Evolutionary conservation across 768 basidiomycete genomes (phyloP), one percentile per base, ranked within the genome.

Genomic region (Tephrocybe rancida): DNA sequence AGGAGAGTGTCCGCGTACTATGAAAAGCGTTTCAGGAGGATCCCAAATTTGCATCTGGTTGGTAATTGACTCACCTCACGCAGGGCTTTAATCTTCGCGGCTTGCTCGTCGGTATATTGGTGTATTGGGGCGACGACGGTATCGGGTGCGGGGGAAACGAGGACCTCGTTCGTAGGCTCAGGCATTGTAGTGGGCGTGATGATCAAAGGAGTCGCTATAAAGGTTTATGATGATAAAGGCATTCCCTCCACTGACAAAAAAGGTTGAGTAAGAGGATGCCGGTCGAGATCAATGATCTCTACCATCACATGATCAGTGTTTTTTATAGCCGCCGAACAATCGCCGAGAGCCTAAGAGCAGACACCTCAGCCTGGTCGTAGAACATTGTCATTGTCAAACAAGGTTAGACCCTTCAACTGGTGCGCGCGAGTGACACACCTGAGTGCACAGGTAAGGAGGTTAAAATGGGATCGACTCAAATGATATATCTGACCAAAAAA

Each of bases 1-100:
- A 80, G 63, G 35, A 89, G 71, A n/a, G 81, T 74, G 21, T 82
- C 61, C 25, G 89, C 84, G 60, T 89, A 89, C 92, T 94, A 24
- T 10, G 18, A n/a, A 49, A 32, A 24, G n/a, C 19, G 39, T 13
- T 22, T 22, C 5, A 22, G 3, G 39, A 41, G n/a, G 5, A 18
- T 18, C 37, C 5, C 39, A 21, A 3, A 43, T 52, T 9, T 52
- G 24, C n/a, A 18, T 16, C 41, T 21, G 19, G 25, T 22, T 18
- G 18, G 18, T 22, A 19, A 58, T 10, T 21, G 18, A 64, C 80
- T 54, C 55, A 87, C 91, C 77, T 88, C 75, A 51, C 78, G 75
- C 19, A 94, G 73, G 11, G 77, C 77, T 38, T 81, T 70, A 49
- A 92, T 82, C 70, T 85, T 77, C 2, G 72, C 69, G 14, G 71